Conservation (phyloP, 192 early-diverging fungal species). For the Pilobolus umbonatus region DNA sequence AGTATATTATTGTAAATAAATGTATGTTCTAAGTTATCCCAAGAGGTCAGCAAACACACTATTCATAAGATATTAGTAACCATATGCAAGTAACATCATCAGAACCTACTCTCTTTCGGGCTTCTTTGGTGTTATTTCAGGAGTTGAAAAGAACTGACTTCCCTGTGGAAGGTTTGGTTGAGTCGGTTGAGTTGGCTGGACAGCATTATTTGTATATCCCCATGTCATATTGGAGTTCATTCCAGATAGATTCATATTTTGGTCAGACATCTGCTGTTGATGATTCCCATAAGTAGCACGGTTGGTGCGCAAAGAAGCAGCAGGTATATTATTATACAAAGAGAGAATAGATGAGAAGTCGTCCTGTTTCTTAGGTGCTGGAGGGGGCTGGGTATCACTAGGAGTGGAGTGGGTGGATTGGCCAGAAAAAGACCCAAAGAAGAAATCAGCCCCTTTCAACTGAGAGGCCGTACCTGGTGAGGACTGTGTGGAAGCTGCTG, state of each 20-base stretch:
- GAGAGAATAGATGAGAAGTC: conserved; percentile 35
- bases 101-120: conserved; percentile 28
- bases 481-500: neutral
- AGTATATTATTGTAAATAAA: too few relatives aligned
- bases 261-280: conserved; percentile 10
- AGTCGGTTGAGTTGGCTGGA: conserved; percentile 2
- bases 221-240: conserved; percentile 1
- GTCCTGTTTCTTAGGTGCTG: conserved; percentile 17
- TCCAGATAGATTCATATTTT: neutral
- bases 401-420: conserved; percentile 3
- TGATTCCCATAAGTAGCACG: neutral
- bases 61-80: neutral
- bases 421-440: conserved; percentile 19
- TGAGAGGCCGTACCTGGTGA: conserved; percentile 16
- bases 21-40: neutral
- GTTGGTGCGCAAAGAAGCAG: conserved; percentile 8
- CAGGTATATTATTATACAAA: conserved; percentile 23
- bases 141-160: conserved; percentile 24
- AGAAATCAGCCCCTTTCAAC: conserved; percentile 40
- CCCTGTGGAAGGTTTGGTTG: conserved; percentile 24
- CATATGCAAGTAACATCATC: neutral
- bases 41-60: conserved; percentile 33
- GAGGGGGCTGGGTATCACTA: neutral
- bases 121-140: conserved; percentile 13
- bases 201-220: neutral